phyloP scores from a whole-genome alignment of 495 filamentous ascomycete species.

The Bryoglossum gracile region DNA sequence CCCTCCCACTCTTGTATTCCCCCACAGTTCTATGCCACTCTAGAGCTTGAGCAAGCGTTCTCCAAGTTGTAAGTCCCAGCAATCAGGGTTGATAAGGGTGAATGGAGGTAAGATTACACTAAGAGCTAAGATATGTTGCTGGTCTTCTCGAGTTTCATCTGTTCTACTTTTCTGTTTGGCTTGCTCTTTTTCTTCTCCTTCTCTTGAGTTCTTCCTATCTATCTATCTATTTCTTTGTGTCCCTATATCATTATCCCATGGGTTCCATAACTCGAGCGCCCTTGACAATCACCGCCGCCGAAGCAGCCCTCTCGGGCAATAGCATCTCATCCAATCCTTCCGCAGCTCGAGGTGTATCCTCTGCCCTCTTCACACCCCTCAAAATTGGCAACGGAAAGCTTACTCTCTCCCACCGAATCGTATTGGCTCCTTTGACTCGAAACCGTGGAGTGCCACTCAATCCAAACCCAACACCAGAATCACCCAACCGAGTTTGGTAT shows the following conservation, averaged over 20 bases:
- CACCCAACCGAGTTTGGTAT: constrained; percentile 22
- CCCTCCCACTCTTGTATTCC: no score
- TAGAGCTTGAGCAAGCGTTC: no score
- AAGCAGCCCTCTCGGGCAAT: constrained; percentile 18
- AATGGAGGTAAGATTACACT: no score
- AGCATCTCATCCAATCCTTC: not conserved
- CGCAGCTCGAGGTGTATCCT: constrained; percentile 14
- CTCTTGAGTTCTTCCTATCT: not conserved
- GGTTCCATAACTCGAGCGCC: constrained; percentile 10
- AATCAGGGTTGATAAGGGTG: no score
- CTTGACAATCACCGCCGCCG: not conserved
- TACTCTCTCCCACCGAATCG: constrained; percentile 45
- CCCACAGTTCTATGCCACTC: no score
- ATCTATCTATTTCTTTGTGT: not conserved
- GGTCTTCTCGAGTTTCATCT: no score
- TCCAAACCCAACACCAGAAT: not conserved
- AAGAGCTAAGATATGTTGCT: no score
- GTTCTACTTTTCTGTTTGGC: not conserved
- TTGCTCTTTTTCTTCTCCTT: not conserved
- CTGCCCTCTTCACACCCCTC: constrained; percentile 47
- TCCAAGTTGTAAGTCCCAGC: no score
- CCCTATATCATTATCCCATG: constrained; percentile 1
- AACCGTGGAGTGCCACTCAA: constrained; percentile 36
- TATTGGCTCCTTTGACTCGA: constrained; percentile 49
- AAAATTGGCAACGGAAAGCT: constrained; percentile 38